Conservation (phyloP, 371 early-diverging fungal genomes). For the Mycotypha africana region DNA sequence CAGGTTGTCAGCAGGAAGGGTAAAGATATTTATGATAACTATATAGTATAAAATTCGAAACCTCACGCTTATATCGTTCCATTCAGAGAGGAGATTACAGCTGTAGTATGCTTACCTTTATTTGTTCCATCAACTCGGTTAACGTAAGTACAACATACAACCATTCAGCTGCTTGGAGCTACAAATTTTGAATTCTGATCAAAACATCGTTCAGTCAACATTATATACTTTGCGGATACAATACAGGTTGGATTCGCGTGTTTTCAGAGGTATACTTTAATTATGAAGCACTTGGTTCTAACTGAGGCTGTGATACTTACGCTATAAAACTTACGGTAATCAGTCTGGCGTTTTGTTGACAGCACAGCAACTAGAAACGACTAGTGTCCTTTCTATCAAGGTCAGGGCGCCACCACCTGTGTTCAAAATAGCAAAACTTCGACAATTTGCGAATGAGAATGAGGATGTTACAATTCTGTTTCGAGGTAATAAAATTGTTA, state of each 20-base stretch:
- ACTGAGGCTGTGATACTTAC: background rate
- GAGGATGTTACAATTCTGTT: conserved; percentile 58
- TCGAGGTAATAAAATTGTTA: conserved; percentile 45
- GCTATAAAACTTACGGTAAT: background rate
- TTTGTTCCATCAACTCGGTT: conserved; percentile 51
- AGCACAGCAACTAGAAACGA: conserved; percentile 50
- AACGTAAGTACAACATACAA: conserved; percentile 34
- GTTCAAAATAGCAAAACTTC: conserved; percentile 18
- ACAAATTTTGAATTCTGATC: too few relatives aligned
- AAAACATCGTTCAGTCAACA: too few relatives aligned
- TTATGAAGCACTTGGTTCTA: background rate
- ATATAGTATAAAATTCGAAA: too few relatives aligned
- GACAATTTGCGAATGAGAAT: conserved; percentile 33
- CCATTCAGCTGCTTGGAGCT: too few relatives aligned
- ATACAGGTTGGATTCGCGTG: conserved; percentile 57
- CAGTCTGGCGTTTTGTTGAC: conserved; percentile 49
- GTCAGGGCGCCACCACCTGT: conserved; percentile 44
- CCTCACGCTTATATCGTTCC: too few relatives aligned
- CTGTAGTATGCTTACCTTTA: conserved; percentile 48
- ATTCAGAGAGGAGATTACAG: conserved; percentile 49
- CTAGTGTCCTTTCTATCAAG: conserved; percentile 46
- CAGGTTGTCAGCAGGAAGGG: conserved; percentile 43
- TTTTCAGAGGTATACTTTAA: conserved; percentile 44
- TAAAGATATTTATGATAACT: too few relatives aligned
- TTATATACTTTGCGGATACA: conserved; percentile 56